Conservation (phyloP, 805 yeast species). For the Kodamaea fukazawae region DNA sequence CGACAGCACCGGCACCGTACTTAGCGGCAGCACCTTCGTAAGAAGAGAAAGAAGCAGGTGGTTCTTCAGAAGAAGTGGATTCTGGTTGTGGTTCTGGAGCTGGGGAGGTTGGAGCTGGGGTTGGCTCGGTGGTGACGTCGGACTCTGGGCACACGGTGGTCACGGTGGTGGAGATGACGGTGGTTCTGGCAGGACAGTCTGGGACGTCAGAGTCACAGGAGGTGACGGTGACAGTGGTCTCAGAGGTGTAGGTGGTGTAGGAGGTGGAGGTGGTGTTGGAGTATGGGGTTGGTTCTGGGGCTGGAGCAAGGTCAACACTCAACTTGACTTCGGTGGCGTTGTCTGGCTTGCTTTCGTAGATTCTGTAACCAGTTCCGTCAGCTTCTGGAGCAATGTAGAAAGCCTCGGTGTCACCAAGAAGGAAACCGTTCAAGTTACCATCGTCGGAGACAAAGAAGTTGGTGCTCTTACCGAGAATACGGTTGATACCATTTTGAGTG, state of each 20-base stretch:
- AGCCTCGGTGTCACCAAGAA: neutral
- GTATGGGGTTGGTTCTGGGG: neutral
- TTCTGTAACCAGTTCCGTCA: neutral
- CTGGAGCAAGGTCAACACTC: neutral
- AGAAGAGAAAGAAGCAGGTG: constrained; percentile 23
- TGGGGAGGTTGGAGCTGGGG: constrained; percentile 1
- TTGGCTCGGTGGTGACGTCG: neutral
- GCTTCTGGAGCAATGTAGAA: neutral
- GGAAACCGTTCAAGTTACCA: constrained; percentile 6
- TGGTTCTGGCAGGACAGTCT: constrained; percentile 22
- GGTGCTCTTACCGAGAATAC: neutral
- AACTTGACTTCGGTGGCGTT: neutral
- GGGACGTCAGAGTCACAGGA: constrained; percentile 24
- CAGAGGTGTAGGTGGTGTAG: constrained; percentile 13
- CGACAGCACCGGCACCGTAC: constrained; percentile 1
- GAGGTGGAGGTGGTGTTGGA: neutral
- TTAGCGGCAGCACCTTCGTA: constrained; percentile 14
- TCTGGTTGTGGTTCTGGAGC: constrained; percentile 14
- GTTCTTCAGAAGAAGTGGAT: constrained; percentile 18
- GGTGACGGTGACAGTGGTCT: constrained; percentile 26
- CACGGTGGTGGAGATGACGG: neutral
- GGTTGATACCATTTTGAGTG: too few relatives aligned
- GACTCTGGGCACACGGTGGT: constrained; percentile 1
- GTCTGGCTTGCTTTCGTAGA: neutral
- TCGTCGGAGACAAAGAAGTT: neutral